Evolutionary conservation across 164 flowering plant genomes (phyloP).

Genomic region (Chimonanthus praecox): DNA sequence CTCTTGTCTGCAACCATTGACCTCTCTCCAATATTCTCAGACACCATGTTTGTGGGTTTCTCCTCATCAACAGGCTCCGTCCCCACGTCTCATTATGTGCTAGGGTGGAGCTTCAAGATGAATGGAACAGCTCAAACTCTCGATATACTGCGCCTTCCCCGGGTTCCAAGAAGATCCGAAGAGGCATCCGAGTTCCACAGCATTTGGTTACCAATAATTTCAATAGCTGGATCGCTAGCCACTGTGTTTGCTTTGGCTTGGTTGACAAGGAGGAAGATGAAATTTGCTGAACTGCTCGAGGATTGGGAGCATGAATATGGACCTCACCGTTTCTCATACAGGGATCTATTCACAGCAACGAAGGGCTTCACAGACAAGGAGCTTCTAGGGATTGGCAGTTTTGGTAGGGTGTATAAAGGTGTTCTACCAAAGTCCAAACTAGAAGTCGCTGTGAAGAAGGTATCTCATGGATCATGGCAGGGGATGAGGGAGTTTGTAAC

Average conservation of each 20-base stretch:
- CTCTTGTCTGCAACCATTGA: conserved; percentile 5
- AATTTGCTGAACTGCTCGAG: conserved; percentile 48
- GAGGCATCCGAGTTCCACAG: neutral
- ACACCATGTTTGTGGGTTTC: conserved; percentile 17
- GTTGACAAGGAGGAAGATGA: conserved; percentile 19
- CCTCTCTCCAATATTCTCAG: neutral
- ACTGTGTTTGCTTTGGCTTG: conserved; percentile 16
- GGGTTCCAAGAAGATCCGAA: conserved; percentile 1
- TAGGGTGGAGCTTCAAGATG: conserved; percentile 19
- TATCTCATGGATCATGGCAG: conserved; percentile 54
- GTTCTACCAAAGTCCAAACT: conserved; percentile 31
- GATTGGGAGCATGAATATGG: conserved; percentile 69
- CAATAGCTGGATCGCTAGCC: neutral
- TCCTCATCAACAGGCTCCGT: conserved; percentile 1
- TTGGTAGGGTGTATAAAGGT: conserved; percentile 70
- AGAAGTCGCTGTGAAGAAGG: conserved; percentile 64
- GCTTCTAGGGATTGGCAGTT: conserved; percentile 69
- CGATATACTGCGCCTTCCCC: conserved; percentile 9
- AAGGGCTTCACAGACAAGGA: conserved; percentile 53
- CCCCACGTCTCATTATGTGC: conserved; percentile 7
- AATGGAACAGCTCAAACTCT: conserved; percentile 14
- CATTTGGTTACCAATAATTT: conserved; percentile 2
- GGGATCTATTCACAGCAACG: conserved; percentile 62
- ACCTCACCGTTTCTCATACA: conserved; percentile 57
- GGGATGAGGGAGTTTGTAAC: conserved; percentile 56